A percentile compares a stretch with the other conserved stretches of the same genome.
These are phyloP conservation scores for Boletus vinaceobasis DNA, from an alignment of 768 basidiomycete genomes.

Conservation along the genomic window DNA sequence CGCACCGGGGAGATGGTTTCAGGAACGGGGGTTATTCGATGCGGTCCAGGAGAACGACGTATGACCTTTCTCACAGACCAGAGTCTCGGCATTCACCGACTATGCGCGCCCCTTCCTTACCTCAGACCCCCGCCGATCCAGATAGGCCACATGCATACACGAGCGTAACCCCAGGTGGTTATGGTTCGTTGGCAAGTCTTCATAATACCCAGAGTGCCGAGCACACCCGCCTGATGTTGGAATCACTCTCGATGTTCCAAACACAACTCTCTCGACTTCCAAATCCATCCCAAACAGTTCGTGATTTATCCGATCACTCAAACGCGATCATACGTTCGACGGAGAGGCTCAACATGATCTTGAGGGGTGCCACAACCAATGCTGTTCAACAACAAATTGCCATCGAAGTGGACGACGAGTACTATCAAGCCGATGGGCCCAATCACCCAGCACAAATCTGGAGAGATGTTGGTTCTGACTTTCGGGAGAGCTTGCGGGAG, in stretches of 20 bases:
- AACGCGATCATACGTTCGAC: slow-evolving; percentile 61
- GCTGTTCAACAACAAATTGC: slow-evolving; percentile 75
- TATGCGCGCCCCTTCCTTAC: slow-evolving; percentile 7
- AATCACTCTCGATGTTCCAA: slow-evolving; percentile 70
- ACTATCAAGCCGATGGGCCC: slow-evolving; percentile 18
- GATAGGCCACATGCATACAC: slow-evolving; percentile 15
- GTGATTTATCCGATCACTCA: slow-evolving; percentile 60
- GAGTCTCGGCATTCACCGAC: slow-evolving; percentile 15
- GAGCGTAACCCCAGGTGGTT: slow-evolving; percentile 17
- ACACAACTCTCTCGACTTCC: slow-evolving; percentile 57
- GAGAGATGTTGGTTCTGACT: slow-evolving; percentile 67
- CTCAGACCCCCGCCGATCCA: slow-evolving; percentile 16
- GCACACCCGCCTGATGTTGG: slow-evolving; percentile 68
- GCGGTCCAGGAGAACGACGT: slow-evolving; percentile 22
- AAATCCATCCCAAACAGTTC: slow-evolving; percentile 39
- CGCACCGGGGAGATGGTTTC: slow-evolving; percentile 23
- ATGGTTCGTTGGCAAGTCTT: slow-evolving; percentile 8
- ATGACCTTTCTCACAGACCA: slow-evolving; percentile 26
- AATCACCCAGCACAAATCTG: slow-evolving; percentile 56
- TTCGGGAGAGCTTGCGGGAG: slow-evolving; percentile 63
- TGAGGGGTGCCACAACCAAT: slow-evolving; percentile 51
- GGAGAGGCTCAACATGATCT: slow-evolving; percentile 61
- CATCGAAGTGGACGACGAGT: slow-evolving; percentile 61
- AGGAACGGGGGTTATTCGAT: slow-evolving; percentile 12
- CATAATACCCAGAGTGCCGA: slow-evolving; percentile 39